Evolutionary conservation across 768 basidiomycete species (phyloP), one percentile per base, ranked within the genome.

Genomic region (Suillus sp.): DNA sequence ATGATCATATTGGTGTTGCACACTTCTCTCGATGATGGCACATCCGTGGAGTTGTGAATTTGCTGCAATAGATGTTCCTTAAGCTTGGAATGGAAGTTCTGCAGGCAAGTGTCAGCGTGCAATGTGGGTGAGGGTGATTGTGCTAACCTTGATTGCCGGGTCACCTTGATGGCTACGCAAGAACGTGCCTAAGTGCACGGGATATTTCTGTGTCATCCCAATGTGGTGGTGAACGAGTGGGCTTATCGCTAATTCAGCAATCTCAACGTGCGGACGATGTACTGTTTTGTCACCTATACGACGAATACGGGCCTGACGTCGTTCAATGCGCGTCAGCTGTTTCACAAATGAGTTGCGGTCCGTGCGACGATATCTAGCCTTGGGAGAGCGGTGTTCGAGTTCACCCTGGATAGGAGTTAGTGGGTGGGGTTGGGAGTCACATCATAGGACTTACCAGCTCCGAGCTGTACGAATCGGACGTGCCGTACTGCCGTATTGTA

Each of bases 391-490:
- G 42, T 67, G 66, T 40, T 67, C 37, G 11, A 67, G 59, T 54
- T 67, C 66, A 25, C 66, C 66, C 57, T 64, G 56, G 13, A 16
- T 13, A 60, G 2, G n/a, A 38, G 37, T 38, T 14, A 38, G 37
- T 4, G 1, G 14, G 14, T 38, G 37, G 35, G 14, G 13, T 38
- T 38, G 14, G 37, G 2, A 38, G 37, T 27, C 14, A 50, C n/a
- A 80, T 34, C 30, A 38, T 16, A 14, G 4, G 37, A 38, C 37
- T 16, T 38, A 38, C 37, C 3, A 32, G 38, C 50, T 77, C 71
- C 1, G 78, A 79, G 1, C 76, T 73, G 62, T 75, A 80, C 6
- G 62, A 66, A 58, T 80, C 77, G 2, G 72, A 74, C 10, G 76
- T 75, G 1, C 80, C 78, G 64, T 67, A 70, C 8, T 50, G 34